A percentile compares a stretch with the other conserved stretches of the same genome.
phyloP scores from a whole-genome alignment of 2,329 filamentous ascomycete species.

The Celoporthe dispersa region DNA sequence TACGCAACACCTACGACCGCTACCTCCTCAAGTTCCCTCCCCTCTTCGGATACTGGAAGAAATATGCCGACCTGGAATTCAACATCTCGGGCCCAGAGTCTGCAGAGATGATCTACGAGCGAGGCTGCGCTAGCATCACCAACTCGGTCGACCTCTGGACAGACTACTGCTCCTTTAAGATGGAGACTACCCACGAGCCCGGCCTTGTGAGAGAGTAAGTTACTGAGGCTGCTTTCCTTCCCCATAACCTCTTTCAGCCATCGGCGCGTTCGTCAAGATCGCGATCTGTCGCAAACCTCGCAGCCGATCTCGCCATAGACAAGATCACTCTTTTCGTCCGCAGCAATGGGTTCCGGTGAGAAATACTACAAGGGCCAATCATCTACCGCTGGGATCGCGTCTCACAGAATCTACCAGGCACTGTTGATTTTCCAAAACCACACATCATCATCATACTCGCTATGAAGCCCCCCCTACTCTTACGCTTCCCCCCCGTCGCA shows the following conservation, averaged over 20 bases:
- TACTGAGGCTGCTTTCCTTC: slow-evolving; percentile 66
- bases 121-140: slow-evolving; percentile 89
- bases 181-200: slow-evolving; percentile 93
- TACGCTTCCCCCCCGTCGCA: slow-evolving; percentile 48
- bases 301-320: slow-evolving; percentile 41
- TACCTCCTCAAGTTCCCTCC: slow-evolving; percentile 95
- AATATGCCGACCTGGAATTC: slow-evolving; percentile 97
- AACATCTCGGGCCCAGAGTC: slow-evolving; percentile 96
- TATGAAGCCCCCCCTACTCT: slow-evolving; percentile 42
- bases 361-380: slow-evolving; percentile 65
- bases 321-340: slow-evolving; percentile 30
- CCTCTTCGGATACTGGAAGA: slow-evolving; percentile 99
- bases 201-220: slow-evolving; percentile 99
- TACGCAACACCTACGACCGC: slow-evolving; percentile 86
- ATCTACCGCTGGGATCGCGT: slow-evolving; percentile 62
- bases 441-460: slow-evolving; percentile 39
- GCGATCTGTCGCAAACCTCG: slow-evolving; percentile 45
- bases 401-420: slow-evolving; percentile 70
- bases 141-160: slow-evolving; percentile 97
- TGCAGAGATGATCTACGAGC: slow-evolving; percentile 96
- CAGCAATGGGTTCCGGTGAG: slow-evolving; percentile 63
- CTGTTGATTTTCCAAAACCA: slow-evolving; percentile 48
- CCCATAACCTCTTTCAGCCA: slow-evolving; percentile 54
- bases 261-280: slow-evolving; percentile 26
- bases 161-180: slow-evolving; percentile 97